A percentile compares a stretch with the other conserved stretches of the same genome.
Evolutionary conservation across 148 eudicot species (phyloP).

Genomic region (Nepenthes gracilis): DNA sequence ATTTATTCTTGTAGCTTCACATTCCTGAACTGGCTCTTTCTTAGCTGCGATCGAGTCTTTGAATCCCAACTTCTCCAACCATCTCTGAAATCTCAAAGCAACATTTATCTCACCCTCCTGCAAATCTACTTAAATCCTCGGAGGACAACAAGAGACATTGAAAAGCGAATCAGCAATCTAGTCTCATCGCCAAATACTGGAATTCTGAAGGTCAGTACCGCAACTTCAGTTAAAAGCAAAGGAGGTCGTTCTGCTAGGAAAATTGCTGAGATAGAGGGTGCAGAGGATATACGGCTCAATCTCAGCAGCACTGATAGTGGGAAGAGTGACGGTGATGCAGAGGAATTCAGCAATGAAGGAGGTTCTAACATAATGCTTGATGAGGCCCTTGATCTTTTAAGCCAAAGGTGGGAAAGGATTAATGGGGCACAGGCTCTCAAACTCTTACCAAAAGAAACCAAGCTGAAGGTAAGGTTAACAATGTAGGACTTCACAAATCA

Average conservation of each 20-base stretch:
- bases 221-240: constrained; percentile 37
- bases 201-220: constrained; percentile 25
- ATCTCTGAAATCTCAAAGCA: constrained; percentile 48
- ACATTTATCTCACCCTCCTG: constrained; percentile 76
- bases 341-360: constrained; percentile 54
- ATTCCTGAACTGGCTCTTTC: constrained; percentile 86
- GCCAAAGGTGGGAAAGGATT: constrained; percentile 89
- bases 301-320: constrained; percentile 88
- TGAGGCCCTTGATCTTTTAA: constrained; percentile 83
- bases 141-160: constrained; percentile 67
- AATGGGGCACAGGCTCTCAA: constrained; percentile 94
- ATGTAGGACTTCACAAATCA: neutral
- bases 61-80: constrained; percentile 62
- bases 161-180: constrained; percentile 58
- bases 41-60: constrained; percentile 82
- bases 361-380: constrained; percentile 79
- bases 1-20: constrained; percentile 50
- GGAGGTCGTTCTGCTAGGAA: constrained; percentile 44
- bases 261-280: constrained; percentile 89
- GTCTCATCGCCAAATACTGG: constrained; percentile 54
- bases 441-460: constrained; percentile 82
- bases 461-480: constrained; percentile 52
- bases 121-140: constrained; percentile 91
- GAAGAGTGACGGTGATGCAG: constrained; percentile 92
- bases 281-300: constrained; percentile 60